Evolutionary conservation across 192 early-diverging fungal genomes (phyloP).

Genomic region (Lunasporangiospora selenospora): DNA sequence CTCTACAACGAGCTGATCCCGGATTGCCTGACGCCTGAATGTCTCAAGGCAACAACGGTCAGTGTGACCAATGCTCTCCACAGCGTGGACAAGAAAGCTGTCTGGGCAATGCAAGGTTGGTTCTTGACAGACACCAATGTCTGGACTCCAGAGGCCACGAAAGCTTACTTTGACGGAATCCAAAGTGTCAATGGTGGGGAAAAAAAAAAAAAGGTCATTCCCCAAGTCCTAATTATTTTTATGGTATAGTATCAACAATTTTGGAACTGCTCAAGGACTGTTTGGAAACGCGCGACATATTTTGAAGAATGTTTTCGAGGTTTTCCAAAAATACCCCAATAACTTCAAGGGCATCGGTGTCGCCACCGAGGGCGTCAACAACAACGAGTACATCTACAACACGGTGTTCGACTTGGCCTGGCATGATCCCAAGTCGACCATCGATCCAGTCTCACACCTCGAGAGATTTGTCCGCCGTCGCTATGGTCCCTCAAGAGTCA

Average conservation of each 20-base stretch:
- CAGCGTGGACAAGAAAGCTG: slow-evolving; percentile 14
- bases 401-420: slow-evolving; percentile 17
- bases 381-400: slow-evolving; percentile 39
- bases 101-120: slow-evolving; percentile 46
- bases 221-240: no score
- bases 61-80: slow-evolving; percentile 28
- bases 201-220: no score
- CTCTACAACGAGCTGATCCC: slow-evolving; percentile 39
- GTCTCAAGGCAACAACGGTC: slow-evolving; percentile 12
- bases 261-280: slow-evolving; percentile 31
- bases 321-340: slow-evolving; percentile 11
- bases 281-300: slow-evolving; percentile 15
- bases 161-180: slow-evolving; percentile 28
- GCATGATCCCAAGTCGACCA: slow-evolving; percentile 14
- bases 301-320: slow-evolving; percentile 2
- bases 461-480: slow-evolving; percentile 23
- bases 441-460: slow-evolving; percentile 11
- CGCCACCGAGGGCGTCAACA: slow-evolving; percentile 32
- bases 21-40: slow-evolving; percentile 18
- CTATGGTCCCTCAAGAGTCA: slow-evolving; percentile 18
- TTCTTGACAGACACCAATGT: slow-evolving; percentile 15
- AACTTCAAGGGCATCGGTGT: slow-evolving; percentile 30
- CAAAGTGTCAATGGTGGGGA: slow-evolving; percentile 16
- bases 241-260: slow-evolving; percentile 42
- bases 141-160: slow-evolving; percentile 21